Evolutionary conservation across 1,284 basidiomycete genomes (phyloP).

Genomic region (Leucoagaricus sp.): DNA sequence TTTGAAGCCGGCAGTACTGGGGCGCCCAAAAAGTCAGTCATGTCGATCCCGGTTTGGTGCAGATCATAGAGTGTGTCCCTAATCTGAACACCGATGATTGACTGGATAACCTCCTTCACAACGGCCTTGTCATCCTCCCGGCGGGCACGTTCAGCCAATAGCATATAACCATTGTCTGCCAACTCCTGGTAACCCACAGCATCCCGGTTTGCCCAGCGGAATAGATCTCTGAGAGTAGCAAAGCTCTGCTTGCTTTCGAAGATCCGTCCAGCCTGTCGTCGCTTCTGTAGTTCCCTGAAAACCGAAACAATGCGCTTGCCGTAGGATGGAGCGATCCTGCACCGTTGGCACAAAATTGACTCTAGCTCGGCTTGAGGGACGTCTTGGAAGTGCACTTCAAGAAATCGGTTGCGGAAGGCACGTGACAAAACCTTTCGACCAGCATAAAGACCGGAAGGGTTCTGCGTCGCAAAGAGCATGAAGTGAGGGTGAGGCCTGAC

Average conservation of each 20-base stretch:
- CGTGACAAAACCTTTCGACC: constrained; percentile 95
- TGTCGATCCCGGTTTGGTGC: constrained; percentile 45
- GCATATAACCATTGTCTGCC: constrained; percentile 97
- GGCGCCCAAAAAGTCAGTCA: constrained; percentile 54
- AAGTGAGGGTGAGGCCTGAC: constrained; percentile 94
- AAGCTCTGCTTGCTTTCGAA: constrained; percentile 99
- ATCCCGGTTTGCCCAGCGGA: constrained; percentile 94
- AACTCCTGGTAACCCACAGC: constrained; percentile 91
- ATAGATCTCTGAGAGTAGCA: constrained; percentile 95
- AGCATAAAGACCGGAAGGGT: constrained; percentile 96
- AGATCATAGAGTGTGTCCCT: constrained; percentile 70
- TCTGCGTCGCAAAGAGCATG: constrained; percentile 98
- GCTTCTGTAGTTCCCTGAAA: constrained; percentile 92
- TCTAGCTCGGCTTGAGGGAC: constrained; percentile 95
- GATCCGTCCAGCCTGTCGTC: constrained; percentile 87
- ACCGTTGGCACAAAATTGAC: constrained; percentile 88
- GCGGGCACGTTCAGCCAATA: constrained; percentile 91
- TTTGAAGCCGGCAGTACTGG: constrained; percentile 49
- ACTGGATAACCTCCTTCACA: constrained; percentile 93
- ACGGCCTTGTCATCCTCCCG: constrained; percentile 83
- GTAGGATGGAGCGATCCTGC: constrained; percentile 91
- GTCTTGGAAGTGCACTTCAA: constrained; percentile 98
- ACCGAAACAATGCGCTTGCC: constrained; percentile 90
- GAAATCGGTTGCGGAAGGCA: constrained; percentile 97
- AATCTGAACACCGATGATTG: constrained; percentile 87